A percentile compares a stretch with the other conserved stretches of the same genome.
phyloP scores from a whole-genome alignment of 1,284 basidiomycete species.

The Ustilago bromivora region DNA sequence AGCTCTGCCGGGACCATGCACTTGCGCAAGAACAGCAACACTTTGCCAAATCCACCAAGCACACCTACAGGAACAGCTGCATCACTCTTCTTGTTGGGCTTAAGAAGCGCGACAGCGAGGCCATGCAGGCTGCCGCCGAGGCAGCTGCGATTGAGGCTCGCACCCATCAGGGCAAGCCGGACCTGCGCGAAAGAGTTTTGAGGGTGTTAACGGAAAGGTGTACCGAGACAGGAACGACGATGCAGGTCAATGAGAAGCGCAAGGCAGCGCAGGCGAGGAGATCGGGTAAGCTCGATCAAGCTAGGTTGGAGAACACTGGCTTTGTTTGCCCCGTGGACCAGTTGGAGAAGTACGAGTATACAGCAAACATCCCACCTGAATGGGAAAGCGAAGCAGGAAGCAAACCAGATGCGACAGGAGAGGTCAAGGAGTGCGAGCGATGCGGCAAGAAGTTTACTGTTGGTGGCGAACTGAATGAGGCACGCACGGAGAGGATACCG shows the following conservation, averaged over 20 bases:
- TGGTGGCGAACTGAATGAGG: constrained; percentile 42
- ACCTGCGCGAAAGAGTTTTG: constrained; percentile 19
- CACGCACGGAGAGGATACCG: constrained; percentile 25
- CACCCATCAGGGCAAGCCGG: constrained; percentile 3
- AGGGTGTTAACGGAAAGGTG: constrained; percentile 27
- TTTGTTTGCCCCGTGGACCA: constrained; percentile 56
- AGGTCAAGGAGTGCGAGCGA: constrained; percentile 57
- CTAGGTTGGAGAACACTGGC: constrained; percentile 41
- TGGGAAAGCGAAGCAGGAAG: constrained; percentile 49
- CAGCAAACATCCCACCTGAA: constrained; percentile 39
- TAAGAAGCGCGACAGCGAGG: constrained; percentile 50
- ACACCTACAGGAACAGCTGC: constrained; percentile 53
- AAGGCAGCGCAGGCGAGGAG: constrained; percentile 17
- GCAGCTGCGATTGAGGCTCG: constrained; percentile 22
- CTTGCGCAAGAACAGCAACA: constrained; percentile 50
- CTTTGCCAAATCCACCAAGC: constrained; percentile 39
- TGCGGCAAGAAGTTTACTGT: constrained; percentile 60
- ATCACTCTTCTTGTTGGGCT: constrained; percentile 55
- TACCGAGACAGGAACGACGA: constrained; percentile 54
- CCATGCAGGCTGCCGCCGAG: constrained; percentile 20
- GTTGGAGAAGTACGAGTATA: constrained; percentile 54
- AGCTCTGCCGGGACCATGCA: constrained; percentile 44
- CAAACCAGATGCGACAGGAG: constrained; percentile 49
- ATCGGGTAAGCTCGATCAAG: constrained; percentile 40
- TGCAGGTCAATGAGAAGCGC: constrained; percentile 54